Base-by-base conservation (phyloP, 23 red algal species). In the Gracilaria caudata region DNA sequence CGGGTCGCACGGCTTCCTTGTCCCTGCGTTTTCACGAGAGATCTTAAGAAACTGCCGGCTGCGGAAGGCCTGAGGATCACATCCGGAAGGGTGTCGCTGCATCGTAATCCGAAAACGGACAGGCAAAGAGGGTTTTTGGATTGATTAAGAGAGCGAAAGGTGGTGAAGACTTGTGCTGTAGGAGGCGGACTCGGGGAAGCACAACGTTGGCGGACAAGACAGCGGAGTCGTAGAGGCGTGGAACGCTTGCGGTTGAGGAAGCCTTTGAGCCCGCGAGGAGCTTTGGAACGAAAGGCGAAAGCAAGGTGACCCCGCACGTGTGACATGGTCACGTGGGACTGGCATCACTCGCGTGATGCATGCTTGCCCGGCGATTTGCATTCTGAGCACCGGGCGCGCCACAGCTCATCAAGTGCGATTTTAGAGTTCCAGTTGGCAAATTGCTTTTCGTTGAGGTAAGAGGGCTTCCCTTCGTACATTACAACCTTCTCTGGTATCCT, bases 61-160 rank as follows among this genome's bases (percentile, higher is more conserved):
- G 7, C 43, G 70, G 33, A 46, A 75, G 43, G 70, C 37, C n/a
- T 30, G 37, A 3, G 70, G 70, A 75, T 75, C 70, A 75, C 70
- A 75, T 33, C 70, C 70, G n/a, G 37, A 43, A 17, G 70, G 70
- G 25, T 75, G 70, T 45, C 70, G 70, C 70, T 75, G 70, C 70
- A 75, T 75, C 29, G 70, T 47, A 17, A 30, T 25, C 23, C 0
- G 23, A 4, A 30, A 23, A 23, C 23, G 57, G 23, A 53, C 13
- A 53, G 49, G 6, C 49, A 17, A 53, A 8, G 49, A 53, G 49
- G n/a, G 1, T 17, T 53, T 7, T 17, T 1, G 13, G 49, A 17
- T 9, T 17, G 49, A 17, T 17, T 2, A 9, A 53, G 57, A 30
- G 57, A 23, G 57, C 24, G 2, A 12, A 29, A 30, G 10, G 21